A percentile compares a stretch with the other conserved stretches of the same genome.
These are phyloP conservation scores for Saccharomycopsis selenospora DNA, from an alignment of 805 yeast species.

Conservation along the genomic window DNA sequence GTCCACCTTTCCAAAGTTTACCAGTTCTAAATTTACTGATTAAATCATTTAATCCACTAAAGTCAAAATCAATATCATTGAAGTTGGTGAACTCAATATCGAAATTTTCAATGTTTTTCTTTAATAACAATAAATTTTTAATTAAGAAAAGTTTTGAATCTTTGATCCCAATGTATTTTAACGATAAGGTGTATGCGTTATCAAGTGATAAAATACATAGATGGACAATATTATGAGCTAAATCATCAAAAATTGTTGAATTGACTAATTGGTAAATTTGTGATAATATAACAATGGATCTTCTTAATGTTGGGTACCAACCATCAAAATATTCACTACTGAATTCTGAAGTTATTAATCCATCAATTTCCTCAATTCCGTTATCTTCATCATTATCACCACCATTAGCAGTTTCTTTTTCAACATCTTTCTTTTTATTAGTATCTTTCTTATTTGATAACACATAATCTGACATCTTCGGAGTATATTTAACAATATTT, in stretches of 20 bases:
- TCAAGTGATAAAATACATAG: slow-evolving; percentile 60
- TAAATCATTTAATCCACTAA: slow-evolving; percentile 63
- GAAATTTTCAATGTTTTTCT: slow-evolving; percentile 62
- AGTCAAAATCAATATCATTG: slow-evolving; percentile 70
- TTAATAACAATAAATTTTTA: slow-evolving; percentile 62
- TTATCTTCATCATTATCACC: slow-evolving; percentile 4
- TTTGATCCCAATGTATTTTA: slow-evolving; percentile 39
- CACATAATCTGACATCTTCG: slow-evolving; percentile 60
- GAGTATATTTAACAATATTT: slow-evolving; percentile 57
- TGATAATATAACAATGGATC: slow-evolving; percentile 61
- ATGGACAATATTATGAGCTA: slow-evolving; percentile 83
- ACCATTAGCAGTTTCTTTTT: slow-evolving; percentile 3
- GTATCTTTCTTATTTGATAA: slow-evolving; percentile 37
- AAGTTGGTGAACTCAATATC: slow-evolving; percentile 66
- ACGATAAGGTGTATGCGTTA: slow-evolving; percentile 42
- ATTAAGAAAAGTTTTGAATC: slow-evolving; percentile 64
- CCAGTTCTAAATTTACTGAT: slow-evolving; percentile 34
- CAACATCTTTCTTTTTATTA: neutral
- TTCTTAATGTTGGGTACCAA: slow-evolving; percentile 66
- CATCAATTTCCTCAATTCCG: neutral
- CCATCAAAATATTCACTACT: slow-evolving; percentile 29
- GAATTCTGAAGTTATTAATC: neutral
- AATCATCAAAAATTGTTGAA: slow-evolving; percentile 74
- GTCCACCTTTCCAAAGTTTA: slow-evolving; percentile 23
- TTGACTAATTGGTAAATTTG: slow-evolving; percentile 75